These are phyloP conservation scores for Globisporangium irregulare DNA, from an alignment of 352 stramenopile species.

Conservation along the genomic window DNA sequence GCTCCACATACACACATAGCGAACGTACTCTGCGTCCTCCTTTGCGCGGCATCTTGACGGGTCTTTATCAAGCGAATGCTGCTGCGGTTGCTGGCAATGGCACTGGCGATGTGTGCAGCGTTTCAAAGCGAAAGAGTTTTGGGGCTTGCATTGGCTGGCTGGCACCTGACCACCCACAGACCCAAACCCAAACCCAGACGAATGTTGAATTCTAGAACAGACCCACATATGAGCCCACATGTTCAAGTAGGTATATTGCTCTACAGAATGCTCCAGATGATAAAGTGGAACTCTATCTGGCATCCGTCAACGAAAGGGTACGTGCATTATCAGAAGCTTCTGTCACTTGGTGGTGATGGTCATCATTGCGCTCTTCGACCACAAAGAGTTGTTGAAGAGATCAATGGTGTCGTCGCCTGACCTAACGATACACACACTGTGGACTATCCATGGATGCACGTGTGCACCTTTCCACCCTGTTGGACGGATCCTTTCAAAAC, in stretches of 20 bases:
- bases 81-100: neutral
- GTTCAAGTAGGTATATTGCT: neutral
- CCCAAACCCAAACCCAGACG: neutral
- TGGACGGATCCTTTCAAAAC: no score
- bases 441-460: no score
- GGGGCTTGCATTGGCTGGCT: slow-evolving; percentile 4
- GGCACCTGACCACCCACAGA: slow-evolving; percentile 1
- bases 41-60: slow-evolving; percentile 69
- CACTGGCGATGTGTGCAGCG: neutral
- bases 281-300: neutral
- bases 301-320: neutral
- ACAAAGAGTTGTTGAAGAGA: no score
- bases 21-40: slow-evolving; percentile 80
- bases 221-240: neutral
- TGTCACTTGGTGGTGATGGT: no score
- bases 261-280: neutral
- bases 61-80: no score
- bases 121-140: slow-evolving; percentile 6
- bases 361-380: neutral
- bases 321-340: no score
- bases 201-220: neutral
- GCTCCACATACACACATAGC: neutral
- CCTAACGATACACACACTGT: no score
- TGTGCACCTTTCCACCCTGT: no score
- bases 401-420: no score